Evolutionary conservation across 305 asterid species (phyloP).

Genomic region (Fraxinus platypoda): DNA sequence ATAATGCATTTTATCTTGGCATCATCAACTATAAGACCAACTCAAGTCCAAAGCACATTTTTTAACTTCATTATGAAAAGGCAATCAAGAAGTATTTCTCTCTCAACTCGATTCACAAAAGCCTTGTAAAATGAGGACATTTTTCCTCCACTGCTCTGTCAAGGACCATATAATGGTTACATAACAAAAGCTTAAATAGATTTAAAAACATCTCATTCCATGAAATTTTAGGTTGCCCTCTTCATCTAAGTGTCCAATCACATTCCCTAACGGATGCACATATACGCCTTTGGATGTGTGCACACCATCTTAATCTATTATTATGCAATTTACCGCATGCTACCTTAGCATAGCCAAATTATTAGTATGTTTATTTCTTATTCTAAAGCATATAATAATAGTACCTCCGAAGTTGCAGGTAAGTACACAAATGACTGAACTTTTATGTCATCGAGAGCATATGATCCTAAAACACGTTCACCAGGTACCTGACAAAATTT

Average conservation of each 20-base stretch:
- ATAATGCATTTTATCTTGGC: neutral
- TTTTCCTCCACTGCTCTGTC: neutral
- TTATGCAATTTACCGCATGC: neutral
- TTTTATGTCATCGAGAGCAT: slow-evolving; percentile 72
- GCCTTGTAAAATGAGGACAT: neutral
- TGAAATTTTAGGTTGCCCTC: neutral
- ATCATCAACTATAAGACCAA: neutral
- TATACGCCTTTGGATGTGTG: neutral
- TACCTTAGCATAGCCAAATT: neutral
- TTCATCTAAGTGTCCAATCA: neutral
- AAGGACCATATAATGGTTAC: neutral
- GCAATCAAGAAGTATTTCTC: neutral
- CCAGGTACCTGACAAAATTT: slow-evolving; percentile 69
- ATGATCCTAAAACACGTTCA: slow-evolving; percentile 82
- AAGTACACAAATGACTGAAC: slow-evolving; percentile 63
- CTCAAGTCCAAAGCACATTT: neutral
- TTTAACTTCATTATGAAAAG: neutral
- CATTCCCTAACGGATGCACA: neutral
- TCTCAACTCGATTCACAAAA: neutral
- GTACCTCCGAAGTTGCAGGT: slow-evolving; percentile 86
- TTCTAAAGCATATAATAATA: slow-evolving; percentile 9
- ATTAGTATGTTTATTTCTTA: slow-evolving; percentile 4
- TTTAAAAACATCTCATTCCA: neutral
- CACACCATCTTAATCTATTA: neutral
- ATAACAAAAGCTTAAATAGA: neutral